Evolutionary conservation across 345 rosid species (phyloP).

Genomic region (Populus deltoides): DNA sequence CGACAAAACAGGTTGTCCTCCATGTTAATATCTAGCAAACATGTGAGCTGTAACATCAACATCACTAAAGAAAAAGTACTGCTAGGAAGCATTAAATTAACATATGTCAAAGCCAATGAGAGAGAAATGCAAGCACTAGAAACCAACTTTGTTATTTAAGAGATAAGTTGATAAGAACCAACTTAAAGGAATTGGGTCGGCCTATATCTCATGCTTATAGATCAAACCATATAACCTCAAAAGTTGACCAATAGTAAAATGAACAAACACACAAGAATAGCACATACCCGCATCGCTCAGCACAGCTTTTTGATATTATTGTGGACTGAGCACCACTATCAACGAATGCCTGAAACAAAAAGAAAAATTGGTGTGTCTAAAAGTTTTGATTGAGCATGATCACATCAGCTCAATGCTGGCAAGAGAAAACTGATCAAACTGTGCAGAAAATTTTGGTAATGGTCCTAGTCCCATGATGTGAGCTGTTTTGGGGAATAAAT

Average conservation of each 20-base stretch:
- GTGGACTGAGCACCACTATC: slow-evolving; percentile 99
- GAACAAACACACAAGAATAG: not conserved
- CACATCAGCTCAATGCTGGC: not conserved
- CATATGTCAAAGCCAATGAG: not conserved
- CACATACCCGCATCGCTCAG: slow-evolving; percentile 88
- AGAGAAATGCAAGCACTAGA: not conserved
- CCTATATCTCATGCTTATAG: not conserved
- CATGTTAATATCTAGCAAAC: not conserved
- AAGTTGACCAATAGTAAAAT: not conserved
- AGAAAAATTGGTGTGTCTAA: not conserved
- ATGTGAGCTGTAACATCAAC: not conserved
- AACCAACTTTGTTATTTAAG: not conserved
- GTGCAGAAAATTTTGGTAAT: not conserved
- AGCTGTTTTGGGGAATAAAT: not conserved
- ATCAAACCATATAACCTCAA: not conserved
- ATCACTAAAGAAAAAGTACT: not conserved
- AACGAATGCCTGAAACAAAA: slow-evolving; percentile 76
- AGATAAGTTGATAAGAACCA: not conserved
- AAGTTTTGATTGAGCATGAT: not conserved
- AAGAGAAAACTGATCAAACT: not conserved
- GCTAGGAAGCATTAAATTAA: not conserved
- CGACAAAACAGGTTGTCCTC: not conserved
- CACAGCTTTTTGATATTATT: slow-evolving; percentile 96
- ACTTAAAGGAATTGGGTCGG: not conserved
- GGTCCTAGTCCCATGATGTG: not conserved